Conservation (phyloP, 305 asterid species). For the Ajuga reptans region DNA sequence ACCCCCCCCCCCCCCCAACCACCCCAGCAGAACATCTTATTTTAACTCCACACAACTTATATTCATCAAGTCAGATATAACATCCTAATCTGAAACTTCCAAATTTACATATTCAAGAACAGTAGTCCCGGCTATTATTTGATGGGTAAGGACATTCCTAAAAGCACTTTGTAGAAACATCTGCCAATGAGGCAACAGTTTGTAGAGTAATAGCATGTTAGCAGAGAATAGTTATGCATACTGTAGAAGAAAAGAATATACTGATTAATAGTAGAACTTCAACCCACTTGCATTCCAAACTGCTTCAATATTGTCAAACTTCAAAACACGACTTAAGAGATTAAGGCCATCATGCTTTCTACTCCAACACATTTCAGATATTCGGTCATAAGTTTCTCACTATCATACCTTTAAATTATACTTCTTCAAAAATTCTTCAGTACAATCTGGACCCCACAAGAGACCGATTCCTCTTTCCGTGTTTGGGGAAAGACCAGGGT, state of each 20-base stretch:
- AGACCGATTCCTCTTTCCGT: slow-evolving; percentile 91
- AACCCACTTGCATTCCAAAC: neutral
- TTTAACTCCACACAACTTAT: neutral
- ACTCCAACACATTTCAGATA: neutral
- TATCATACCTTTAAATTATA: slow-evolving; percentile 53
- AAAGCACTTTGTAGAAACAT: neutral
- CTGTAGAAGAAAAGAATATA: neutral
- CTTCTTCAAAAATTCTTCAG: slow-evolving; percentile 77
- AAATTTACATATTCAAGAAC: neutral
- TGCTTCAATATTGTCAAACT: neutral
- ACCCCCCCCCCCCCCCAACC: neutral
- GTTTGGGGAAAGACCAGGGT: slow-evolving; percentile 78
- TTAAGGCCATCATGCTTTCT: neutral
- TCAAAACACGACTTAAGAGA: neutral
- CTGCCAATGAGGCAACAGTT: neutral
- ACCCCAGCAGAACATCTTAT: neutral
- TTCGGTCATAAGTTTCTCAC: neutral
- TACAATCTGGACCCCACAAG: slow-evolving; percentile 90
- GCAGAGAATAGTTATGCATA: neutral
- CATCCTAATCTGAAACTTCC: neutral
- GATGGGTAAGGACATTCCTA: neutral
- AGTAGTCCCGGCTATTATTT: too few species aligned
- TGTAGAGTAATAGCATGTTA: neutral
- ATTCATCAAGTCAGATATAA: neutral
- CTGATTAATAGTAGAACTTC: neutral